These are phyloP conservation scores for Scedosporium boydii DNA, from an alignment of 2,329 filamentous ascomycete genomes.

Conservation along the genomic window DNA sequence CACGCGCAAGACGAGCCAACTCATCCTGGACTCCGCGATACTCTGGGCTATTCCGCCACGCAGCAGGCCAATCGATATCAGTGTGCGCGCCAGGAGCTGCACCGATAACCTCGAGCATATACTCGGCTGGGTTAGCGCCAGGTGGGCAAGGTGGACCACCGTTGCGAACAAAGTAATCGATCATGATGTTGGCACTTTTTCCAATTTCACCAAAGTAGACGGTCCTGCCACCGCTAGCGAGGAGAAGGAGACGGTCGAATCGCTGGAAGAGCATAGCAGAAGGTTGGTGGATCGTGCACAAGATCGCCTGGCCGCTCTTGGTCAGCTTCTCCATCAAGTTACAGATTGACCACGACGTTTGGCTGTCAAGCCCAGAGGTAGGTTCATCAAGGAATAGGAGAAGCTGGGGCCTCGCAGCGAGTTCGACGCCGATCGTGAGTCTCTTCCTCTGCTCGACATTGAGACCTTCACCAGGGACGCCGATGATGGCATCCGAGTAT, in stretches of 20 bases:
- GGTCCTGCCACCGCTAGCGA: constrained; percentile 42
- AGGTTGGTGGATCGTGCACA: constrained; percentile 44
- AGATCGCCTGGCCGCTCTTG: constrained; percentile 36
- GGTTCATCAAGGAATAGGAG: constrained; percentile 46
- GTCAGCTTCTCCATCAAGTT: constrained; percentile 59
- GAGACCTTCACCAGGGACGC: constrained; percentile 31
- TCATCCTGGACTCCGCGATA: constrained; percentile 17
- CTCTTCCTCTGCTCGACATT: constrained; percentile 43
- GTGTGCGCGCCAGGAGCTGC: constrained; percentile 33
- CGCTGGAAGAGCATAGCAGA: constrained; percentile 28
- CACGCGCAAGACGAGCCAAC: constrained; percentile 16
- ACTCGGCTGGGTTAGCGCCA: constrained; percentile 57
- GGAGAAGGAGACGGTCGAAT: constrained; percentile 48
- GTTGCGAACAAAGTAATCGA: constrained; percentile 52
- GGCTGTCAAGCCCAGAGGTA: constrained; percentile 44
- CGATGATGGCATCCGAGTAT: constrained; percentile 45
- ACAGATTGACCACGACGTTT: constrained; percentile 63
- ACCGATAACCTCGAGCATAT: constrained; percentile 44
- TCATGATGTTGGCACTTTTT: constrained; percentile 33
- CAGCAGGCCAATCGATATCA: constrained; percentile 36
- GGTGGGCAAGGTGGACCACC: constrained; percentile 43
- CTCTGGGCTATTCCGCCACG: constrained; percentile 35
- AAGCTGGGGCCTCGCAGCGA: constrained; percentile 33
- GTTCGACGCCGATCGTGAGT: constrained; percentile 39
- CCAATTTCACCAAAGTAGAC: constrained; percentile 53